Conservation (phyloP, 169 alveolate genomes). For the Babesia bigemina region DNA sequence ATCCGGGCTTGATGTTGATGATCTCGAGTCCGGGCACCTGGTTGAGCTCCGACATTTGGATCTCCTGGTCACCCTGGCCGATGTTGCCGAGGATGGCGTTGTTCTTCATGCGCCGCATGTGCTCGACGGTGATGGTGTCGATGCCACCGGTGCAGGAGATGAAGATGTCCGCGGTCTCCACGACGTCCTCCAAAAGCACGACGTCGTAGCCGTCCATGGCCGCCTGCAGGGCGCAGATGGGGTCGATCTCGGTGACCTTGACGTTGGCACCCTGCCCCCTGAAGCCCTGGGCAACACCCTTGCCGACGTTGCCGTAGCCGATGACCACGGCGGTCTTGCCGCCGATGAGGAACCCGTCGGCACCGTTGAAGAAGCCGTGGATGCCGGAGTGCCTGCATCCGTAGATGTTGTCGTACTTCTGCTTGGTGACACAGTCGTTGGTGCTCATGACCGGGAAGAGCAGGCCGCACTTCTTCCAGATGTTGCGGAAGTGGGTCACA, state of each 20-base stretch:
- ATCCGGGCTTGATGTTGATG: slow-evolving; percentile 92
- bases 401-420: slow-evolving; percentile 96
- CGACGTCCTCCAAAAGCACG: slow-evolving; percentile 87
- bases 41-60: slow-evolving; percentile 92
- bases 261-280: slow-evolving; percentile 97
- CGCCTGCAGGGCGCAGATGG: slow-evolving; percentile 98
- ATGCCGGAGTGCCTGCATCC: slow-evolving; percentile 98
- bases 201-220: slow-evolving; percentile 97
- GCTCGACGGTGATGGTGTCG: slow-evolving; percentile 91
- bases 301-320: slow-evolving; percentile 99
- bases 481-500: slow-evolving; percentile 90
- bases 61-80: slow-evolving; percentile 98
- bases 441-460: slow-evolving; percentile 95
- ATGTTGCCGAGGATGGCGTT: slow-evolving; percentile 95
- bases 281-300: slow-evolving; percentile 97
- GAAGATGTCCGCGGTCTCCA: slow-evolving; percentile 93
- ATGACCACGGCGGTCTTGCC: slow-evolving; percentile 95
- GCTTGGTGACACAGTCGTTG: slow-evolving; percentile 96
- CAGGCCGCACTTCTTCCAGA: slow-evolving; percentile 87
- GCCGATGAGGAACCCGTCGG: slow-evolving; percentile 94
- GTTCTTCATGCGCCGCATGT: slow-evolving; percentile 96
- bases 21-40: slow-evolving; percentile 87
- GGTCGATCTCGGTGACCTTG: slow-evolving; percentile 95
- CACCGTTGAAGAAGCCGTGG: slow-evolving; percentile 97
- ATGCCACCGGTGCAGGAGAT: slow-evolving; percentile 96